Evolutionary conservation across 2,329 filamentous ascomycete species (phyloP).

Genomic region (Colletotrichum sojae): DNA sequence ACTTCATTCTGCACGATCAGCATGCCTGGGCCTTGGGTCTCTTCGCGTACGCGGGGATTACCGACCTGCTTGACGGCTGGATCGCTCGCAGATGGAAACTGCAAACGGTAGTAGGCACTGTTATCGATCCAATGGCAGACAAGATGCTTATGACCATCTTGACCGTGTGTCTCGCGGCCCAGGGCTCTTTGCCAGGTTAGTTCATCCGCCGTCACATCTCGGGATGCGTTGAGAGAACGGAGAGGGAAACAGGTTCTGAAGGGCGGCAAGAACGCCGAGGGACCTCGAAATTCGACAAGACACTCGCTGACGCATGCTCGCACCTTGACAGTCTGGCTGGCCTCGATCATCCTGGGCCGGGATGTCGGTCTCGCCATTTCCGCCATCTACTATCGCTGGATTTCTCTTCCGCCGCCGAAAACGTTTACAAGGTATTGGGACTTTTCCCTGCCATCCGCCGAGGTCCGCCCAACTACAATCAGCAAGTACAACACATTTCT

Average conservation of each 20-base stretch:
- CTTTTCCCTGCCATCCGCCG: conserved; percentile 89
- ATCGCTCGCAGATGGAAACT: conserved; percentile 90
- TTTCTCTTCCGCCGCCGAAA: conserved; percentile 92
- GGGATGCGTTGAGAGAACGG: neutral
- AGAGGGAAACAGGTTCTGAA: neutral
- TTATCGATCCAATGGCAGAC: conserved; percentile 97
- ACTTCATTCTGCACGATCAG: conserved; percentile 87
- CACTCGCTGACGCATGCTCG: conserved; percentile 12
- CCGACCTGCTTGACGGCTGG: conserved; percentile 93
- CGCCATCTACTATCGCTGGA: conserved; percentile 96
- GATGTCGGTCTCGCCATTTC: conserved; percentile 87
- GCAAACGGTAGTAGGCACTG: conserved; percentile 93
- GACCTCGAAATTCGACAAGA: neutral
- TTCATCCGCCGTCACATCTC: conserved; percentile 35
- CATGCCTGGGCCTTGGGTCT: conserved; percentile 84
- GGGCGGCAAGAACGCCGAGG: neutral
- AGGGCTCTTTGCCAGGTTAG: conserved; percentile 84
- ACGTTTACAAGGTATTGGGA: conserved; percentile 97
- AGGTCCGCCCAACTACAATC: conserved; percentile 86
- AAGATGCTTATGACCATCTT: conserved; percentile 96
- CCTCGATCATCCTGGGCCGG: conserved; percentile 89
- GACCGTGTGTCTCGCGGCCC: conserved; percentile 86
- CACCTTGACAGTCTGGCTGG: conserved; percentile 78
- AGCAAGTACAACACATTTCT: conserved; percentile 96
- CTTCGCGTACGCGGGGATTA: conserved; percentile 93